Evolutionary conservation across 2,329 filamentous ascomycete species (phyloP), one percentile per base, ranked within the genome.

Genomic region (Didymella keratinophila): DNA sequence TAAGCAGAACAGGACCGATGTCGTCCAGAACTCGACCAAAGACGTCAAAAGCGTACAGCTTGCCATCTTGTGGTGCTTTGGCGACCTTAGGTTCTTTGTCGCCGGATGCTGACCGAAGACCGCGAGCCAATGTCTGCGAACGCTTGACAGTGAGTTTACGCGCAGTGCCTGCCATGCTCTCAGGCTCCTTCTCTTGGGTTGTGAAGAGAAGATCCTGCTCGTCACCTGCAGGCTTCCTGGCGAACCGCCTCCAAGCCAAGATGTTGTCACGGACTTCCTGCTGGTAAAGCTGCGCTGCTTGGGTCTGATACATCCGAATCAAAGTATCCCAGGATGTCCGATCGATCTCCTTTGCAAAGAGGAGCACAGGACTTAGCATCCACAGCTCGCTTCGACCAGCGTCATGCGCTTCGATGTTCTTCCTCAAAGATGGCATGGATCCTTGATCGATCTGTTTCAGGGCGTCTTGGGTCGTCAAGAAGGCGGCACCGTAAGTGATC

Each of bases 81-180:
- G 89, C 87, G 37, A 76, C 77, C 52, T 83, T 81, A 57, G 73
- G 79, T 51, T 80, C 78, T 52, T 85, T 86, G 45, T 92, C 89
- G 28, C 86, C 84, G 56, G 88, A 81, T 11, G 88, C 87, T 46
- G 87, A 87, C 34, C 91, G 86, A 49, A 94, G 81, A 46, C 84
- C 87, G 69, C 90, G 89, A 21, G 91, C 91, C 56, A 95, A 79
- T 2, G 92, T 97, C 77, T 97, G 93, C 64, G 92, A 95, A 72
- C 93, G 87, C 82, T 97, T 97, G 52, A 98, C 93, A 0, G 94
- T 98, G 61, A 98, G 79, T 77, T 97, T 97, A 62, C 93, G 86
- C 10, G 93, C 93, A 87, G 20, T 91, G 85, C 72, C 70, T 20
- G 72, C 68, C 49, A 85, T 81, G 46, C 86, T 87, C 69, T 96